A percentile compares a stretch with the other conserved stretches of the same genome.
phyloP scores from a whole-genome alignment of 306 rosid species.

The Lathyrus tuberosus region DNA sequence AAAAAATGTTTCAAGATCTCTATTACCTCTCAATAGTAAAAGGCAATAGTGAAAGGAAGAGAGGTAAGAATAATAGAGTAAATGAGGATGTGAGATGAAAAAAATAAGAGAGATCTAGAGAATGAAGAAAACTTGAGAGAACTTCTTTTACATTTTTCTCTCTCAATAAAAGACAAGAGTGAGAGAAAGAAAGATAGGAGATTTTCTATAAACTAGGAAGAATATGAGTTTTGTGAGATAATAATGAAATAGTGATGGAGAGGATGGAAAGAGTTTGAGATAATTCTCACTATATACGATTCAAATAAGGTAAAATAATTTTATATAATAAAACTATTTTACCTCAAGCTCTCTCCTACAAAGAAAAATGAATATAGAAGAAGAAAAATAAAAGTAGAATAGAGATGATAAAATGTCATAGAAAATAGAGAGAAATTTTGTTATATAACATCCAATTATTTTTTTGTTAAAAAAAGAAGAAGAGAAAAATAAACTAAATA shows the following conservation, averaged over 20 bases:
- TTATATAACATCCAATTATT: background rate
- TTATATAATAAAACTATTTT: background rate
- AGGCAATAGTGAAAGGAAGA: too few relatives aligned
- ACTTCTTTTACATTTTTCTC: background rate
- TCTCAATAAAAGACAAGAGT: background rate
- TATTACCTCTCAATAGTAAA: background rate
- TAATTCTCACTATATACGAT: background rate
- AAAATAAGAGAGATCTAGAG: background rate
- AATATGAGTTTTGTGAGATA: background rate
- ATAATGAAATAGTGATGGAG: background rate
- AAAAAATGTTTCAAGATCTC: background rate
- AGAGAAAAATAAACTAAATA: background rate
- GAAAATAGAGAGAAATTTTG: background rate
- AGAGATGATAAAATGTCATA: background rate
- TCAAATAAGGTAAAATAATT: background rate
- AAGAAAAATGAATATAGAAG: background rate
- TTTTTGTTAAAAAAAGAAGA: too few relatives aligned
- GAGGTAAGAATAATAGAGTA: background rate
- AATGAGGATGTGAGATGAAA: background rate
- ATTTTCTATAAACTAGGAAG: background rate
- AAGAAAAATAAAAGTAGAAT: background rate
- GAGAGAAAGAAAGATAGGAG: background rate
- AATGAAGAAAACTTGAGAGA: background rate
- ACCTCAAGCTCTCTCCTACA: background rate
- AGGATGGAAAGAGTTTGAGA: background rate